Evolutionary conservation across 257 asterid species (phyloP), one percentile per base, ranked within the genome.

Genomic region (Solanum medicagineum): DNA sequence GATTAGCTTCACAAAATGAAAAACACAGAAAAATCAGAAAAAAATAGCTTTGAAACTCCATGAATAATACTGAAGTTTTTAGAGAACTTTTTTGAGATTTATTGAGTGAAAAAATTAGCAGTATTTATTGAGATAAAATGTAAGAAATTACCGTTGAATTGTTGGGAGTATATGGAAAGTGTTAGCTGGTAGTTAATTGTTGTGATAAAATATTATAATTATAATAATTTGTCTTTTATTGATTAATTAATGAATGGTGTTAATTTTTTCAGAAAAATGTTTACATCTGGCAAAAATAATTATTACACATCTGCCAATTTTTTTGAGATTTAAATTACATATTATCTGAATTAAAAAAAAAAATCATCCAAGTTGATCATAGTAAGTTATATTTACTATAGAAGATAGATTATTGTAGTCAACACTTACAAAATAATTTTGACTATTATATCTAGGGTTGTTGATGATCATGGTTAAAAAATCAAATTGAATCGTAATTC

Each of bases 1-100:
- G 55, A 65, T 29, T 62, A 83, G 92, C 94, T n/a, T 85, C 56
- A 60, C 86, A 85, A 4, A 81, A 87, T 9, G 84, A 87, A 59
- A 86, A 86, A 70, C 86, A 69, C 84, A 87, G 17, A 80, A 86
- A 87, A 73, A 87, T 45, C 65, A 88, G 68, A 79, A 81, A 70
- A 40, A 88, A 20, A 22, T 83, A 81, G 68, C 82, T 83, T 49
- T 14, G 44, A 8, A 5, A 77, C 63, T 51, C 45, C 83, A 77
- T 75, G 62, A 75, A 24, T n/a, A 12, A 3, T 14, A 22, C 49
- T 69, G 15, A 15, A 8, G 8, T 1, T n/a, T 24, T 26, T 49
- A 10, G 22, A 47, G 13, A 47, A 74, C 1, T 8, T 15, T 75
- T 15, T 32, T 0, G 36, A 32, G 82, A 45, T 51, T 22, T 24